Conservation (phyloP, 2,329 filamentous ascomycete genomes). For the Alternaria atra region DNA sequence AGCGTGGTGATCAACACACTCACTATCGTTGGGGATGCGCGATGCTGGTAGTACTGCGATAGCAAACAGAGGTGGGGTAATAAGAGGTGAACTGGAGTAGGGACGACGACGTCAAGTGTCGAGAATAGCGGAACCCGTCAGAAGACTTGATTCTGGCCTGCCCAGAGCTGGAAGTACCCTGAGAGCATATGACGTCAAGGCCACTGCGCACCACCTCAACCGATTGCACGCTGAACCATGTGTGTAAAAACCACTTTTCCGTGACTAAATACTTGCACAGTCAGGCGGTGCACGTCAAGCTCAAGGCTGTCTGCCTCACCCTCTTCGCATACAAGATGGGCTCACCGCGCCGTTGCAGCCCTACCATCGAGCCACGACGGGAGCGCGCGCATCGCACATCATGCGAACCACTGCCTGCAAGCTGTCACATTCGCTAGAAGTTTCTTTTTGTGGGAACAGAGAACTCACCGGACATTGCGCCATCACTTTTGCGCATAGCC, state of each 20-base stretch:
- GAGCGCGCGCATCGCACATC: slow-evolving; percentile 14
- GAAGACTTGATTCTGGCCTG: slow-evolving; percentile 21
- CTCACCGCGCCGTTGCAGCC: slow-evolving; percentile 24
- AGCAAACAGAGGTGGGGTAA: slow-evolving; percentile 17
- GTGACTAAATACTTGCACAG: slow-evolving; percentile 8
- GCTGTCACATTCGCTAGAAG: slow-evolving; percentile 14
- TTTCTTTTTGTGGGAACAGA: slow-evolving; percentile 13
- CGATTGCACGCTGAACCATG: slow-evolving; percentile 2
- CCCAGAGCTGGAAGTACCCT: slow-evolving; percentile 12
- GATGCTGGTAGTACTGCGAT: slow-evolving; percentile 7
- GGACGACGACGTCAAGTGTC: slow-evolving; percentile 24
- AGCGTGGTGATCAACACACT: slow-evolving; percentile 23
- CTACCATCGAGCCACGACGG: slow-evolving; percentile 9
- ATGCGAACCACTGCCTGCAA: slow-evolving; percentile 28
- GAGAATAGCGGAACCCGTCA: slow-evolving; percentile 22
- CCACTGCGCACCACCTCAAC: slow-evolving; percentile 5
- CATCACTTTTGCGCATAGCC: slow-evolving; percentile 22
- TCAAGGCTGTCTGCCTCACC: slow-evolving; percentile 11
- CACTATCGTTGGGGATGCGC: slow-evolving; percentile 14
- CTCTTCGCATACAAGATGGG: background rate
- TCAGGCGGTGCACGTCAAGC: slow-evolving; percentile 7
- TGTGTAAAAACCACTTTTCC: background rate
- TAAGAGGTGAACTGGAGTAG: slow-evolving; percentile 21
- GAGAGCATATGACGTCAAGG: slow-evolving; percentile 11
- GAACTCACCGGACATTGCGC: slow-evolving; percentile 24